Base-by-base conservation (phyloP, 1,139 yeast genomes). In the Hyphopichia khmerensis region DNA sequence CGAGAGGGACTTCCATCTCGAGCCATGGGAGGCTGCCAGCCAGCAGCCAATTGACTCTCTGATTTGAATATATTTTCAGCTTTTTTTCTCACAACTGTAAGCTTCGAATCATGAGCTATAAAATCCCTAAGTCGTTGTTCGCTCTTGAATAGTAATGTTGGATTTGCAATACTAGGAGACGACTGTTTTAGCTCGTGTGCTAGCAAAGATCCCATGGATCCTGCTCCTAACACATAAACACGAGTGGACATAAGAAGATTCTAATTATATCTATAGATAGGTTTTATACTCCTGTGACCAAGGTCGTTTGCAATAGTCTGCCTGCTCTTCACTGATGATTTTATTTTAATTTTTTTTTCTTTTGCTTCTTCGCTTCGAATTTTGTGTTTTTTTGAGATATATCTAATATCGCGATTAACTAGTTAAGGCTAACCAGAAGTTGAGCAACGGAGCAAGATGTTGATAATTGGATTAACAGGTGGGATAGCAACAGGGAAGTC, bases 401-500 rank as follows among this genome's bases (percentile, higher is more conserved):
- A 21, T 9, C 24, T 6, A 21, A 21, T 6, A 21, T 21, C 24
- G 24, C 24, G 24, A 21, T 21, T 21, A 9, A 21, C 24, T 6
- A 21, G 24, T 21, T 21, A 5, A 21, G 24, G 9, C n/a, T 4
- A 8, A 26, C 29, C 5, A 8, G 8, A 6, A 21, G 24, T 21
- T 6, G 8, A 21, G 24, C 24, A 21, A n/a, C n/a, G 5, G 9
- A 21, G 5, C 15, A 38, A 3, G 4, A 93, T 93, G 99, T 77
- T 93, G 41, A 77, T 93, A 30, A 78, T 95, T 9, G 99, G 99
- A 1, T 75, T 93, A 21, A 93, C 99, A 0, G 99, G 99, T 1
- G 97, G 97, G 1, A 93, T 93, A 41, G 96, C 97, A 9, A 79
- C 95, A 4, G 99, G 99, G 1, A 95, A 95, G 59, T 86, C 96